These are phyloP conservation scores for Oryza coarctata DNA, from an alignment of 176 grass and related monocot genomes.

Conservation along the genomic window DNA sequence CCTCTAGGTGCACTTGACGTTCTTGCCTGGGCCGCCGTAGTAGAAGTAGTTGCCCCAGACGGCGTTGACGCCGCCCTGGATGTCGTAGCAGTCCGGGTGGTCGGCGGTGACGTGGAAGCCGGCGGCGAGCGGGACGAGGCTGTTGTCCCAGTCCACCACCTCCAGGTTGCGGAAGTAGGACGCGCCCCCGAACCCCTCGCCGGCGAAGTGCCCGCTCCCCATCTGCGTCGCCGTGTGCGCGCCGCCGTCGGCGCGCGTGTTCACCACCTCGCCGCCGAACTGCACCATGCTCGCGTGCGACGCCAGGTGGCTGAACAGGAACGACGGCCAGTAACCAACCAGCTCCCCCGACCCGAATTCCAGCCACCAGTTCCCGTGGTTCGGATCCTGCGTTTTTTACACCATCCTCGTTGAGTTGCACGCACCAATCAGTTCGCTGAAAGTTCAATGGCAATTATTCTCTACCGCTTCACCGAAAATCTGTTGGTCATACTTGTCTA, in stretches of 20 bases:
- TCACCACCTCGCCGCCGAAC: slow-evolving; percentile 88
- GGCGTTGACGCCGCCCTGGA: slow-evolving; percentile 70
- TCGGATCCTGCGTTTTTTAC: slow-evolving; percentile 76
- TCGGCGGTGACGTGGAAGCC: slow-evolving; percentile 78
- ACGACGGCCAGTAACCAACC: slow-evolving; percentile 83
- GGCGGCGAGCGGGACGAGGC: slow-evolving; percentile 63
- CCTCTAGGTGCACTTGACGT: slow-evolving; percentile 56
- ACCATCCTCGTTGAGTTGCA: neutral
- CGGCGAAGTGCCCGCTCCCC: slow-evolving; percentile 80
- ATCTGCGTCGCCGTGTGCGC: slow-evolving; percentile 82
- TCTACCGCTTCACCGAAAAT: too few relatives aligned
- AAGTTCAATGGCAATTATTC: too few relatives aligned
- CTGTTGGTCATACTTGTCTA: too few relatives aligned
- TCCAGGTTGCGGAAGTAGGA: slow-evolving; percentile 92
- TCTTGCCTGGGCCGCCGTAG: slow-evolving; percentile 76
- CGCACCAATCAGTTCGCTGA: neutral
- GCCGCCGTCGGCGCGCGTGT: slow-evolving; percentile 48
- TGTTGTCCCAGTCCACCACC: slow-evolving; percentile 88
- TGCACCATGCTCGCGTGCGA: slow-evolving; percentile 88
- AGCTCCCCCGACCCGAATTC: slow-evolving; percentile 79
- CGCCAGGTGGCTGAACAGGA: slow-evolving; percentile 83
- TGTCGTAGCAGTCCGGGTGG: slow-evolving; percentile 79
- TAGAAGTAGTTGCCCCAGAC: slow-evolving; percentile 96
- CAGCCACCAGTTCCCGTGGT: slow-evolving; percentile 96
- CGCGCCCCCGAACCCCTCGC: slow-evolving; percentile 57